These are phyloP conservation scores for Trametes cingulata DNA, from an alignment of 768 basidiomycete species.

Conservation along the genomic window DNA sequence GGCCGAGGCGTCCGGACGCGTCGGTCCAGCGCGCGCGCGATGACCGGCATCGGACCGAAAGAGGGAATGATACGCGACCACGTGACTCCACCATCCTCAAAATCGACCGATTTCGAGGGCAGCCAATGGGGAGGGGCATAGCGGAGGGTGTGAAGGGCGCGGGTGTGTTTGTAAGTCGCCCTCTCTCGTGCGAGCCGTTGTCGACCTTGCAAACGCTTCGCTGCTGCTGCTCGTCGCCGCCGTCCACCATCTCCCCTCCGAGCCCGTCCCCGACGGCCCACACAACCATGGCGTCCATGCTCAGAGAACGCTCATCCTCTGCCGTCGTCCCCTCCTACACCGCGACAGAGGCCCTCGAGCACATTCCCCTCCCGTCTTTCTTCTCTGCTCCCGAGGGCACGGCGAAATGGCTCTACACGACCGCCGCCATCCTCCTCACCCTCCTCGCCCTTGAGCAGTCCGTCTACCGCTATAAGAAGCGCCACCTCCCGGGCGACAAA, in stretches of 20 bases:
- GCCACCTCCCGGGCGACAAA: slow-evolving; percentile 76
- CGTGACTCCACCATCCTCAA: no score
- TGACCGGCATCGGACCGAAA: slow-evolving; percentile 3
- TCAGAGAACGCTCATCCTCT: slow-evolving; percentile 35
- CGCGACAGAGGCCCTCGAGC: slow-evolving; percentile 40
- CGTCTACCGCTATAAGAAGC: slow-evolving; percentile 88
- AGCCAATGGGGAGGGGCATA: slow-evolving; percentile 17
- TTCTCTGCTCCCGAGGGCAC: slow-evolving; percentile 34
- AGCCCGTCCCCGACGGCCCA: slow-evolving; percentile 7
- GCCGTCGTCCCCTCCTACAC: slow-evolving; percentile 47
- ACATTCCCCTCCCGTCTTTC: slow-evolving; percentile 51
- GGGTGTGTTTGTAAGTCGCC: slow-evolving; percentile 6
- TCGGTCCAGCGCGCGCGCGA: neutral
- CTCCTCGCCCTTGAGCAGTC: slow-evolving; percentile 86
- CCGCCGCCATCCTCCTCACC: slow-evolving; percentile 63
- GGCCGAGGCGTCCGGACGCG: neutral
- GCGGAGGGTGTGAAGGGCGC: slow-evolving; percentile 7
- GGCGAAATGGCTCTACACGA: slow-evolving; percentile 64
- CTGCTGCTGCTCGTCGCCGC: neutral
- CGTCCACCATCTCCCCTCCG: slow-evolving; percentile 13
- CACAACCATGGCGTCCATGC: slow-evolving; percentile 36
- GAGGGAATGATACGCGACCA: slow-evolving; percentile 6
- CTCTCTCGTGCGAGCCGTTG: neutral
- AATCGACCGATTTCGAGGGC: slow-evolving; percentile 15
- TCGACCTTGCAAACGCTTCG: neutral